phyloP scores from a whole-genome alignment of 2,329 filamentous ascomycete species.

The Botrytis fragariae region DNA sequence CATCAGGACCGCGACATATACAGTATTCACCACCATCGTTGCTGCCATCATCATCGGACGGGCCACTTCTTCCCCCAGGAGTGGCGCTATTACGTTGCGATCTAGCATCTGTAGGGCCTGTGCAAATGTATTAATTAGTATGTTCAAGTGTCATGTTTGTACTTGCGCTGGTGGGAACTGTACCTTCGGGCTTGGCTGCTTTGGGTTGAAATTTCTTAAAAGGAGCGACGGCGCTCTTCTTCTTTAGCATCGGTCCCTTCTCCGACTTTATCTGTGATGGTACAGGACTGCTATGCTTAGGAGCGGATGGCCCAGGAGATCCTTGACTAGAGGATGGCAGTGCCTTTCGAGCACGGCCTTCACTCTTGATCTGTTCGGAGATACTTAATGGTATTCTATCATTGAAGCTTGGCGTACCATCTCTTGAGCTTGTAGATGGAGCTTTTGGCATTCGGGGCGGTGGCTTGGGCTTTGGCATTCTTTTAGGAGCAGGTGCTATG shows the following conservation, averaged over 20 bases:
- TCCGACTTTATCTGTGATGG: constrained; percentile 19
- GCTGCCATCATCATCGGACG: constrained; percentile 32
- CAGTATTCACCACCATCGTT: constrained; percentile 39
- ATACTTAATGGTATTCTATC: constrained; percentile 32
- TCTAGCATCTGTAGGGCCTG: constrained; percentile 20
- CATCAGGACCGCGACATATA: constrained; percentile 37
- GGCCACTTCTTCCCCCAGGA: constrained; percentile 18
- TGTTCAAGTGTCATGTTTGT: neutral
- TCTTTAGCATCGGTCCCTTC: constrained; percentile 28
- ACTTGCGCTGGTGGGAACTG: neutral
- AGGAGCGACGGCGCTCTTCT: constrained; percentile 32
- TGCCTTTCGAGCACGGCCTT: constrained; percentile 33
- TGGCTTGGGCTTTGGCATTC: constrained; percentile 21
- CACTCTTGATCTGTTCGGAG: constrained; percentile 37
- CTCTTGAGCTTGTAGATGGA: constrained; percentile 28
- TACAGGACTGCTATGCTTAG: constrained; percentile 28
- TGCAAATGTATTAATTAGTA: constrained; percentile 5
- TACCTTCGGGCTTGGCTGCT: constrained; percentile 29
- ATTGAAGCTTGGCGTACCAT: constrained; percentile 26
- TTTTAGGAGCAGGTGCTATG: constrained; percentile 8
- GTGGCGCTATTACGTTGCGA: constrained; percentile 24
- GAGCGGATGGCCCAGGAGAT: constrained; percentile 29
- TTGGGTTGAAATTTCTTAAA: constrained; percentile 29
- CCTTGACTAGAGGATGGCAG: constrained; percentile 32
- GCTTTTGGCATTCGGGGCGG: constrained; percentile 29